Conservation (phyloP, 1,284 basidiomycete genomes). For the Singerocomus inundabilis region DNA sequence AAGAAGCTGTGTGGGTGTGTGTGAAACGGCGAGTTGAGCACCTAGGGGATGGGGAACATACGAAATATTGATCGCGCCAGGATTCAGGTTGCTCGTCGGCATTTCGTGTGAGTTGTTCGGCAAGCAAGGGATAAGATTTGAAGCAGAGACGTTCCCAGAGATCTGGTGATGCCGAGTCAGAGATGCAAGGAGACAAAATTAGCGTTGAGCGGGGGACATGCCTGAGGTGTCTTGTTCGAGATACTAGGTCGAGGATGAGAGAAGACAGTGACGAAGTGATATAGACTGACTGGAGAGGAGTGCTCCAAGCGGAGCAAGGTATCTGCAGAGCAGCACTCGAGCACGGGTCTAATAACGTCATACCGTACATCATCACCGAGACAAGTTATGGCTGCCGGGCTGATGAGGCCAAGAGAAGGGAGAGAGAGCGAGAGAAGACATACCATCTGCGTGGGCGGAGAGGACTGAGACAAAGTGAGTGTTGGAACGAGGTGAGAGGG, state of each 20-base stretch:
- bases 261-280: slow-evolving; percentile 7
- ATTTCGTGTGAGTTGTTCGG: slow-evolving; percentile 35
- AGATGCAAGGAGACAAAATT: neutral
- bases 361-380: slow-evolving; percentile 60
- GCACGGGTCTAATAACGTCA: slow-evolving; percentile 63
- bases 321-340: slow-evolving; percentile 68
- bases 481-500: neutral
- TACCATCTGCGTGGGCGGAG: slow-evolving; percentile 55
- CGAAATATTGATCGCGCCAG: slow-evolving; percentile 70
- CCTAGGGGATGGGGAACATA: slow-evolving; percentile 36
- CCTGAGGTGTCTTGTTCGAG: slow-evolving; percentile 59
- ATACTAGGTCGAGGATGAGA: slow-evolving; percentile 42
- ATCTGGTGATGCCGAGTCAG: slow-evolving; percentile 41
- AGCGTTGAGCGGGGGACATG: slow-evolving; percentile 30
- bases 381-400: slow-evolving; percentile 48
- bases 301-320: slow-evolving; percentile 65
- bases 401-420: slow-evolving; percentile 3
- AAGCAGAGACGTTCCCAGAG: slow-evolving; percentile 68
- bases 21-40: slow-evolving; percentile 6
- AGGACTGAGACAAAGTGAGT: slow-evolving; percentile 41
- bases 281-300: slow-evolving; percentile 58
- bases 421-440: neutral
- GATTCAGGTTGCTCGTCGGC: slow-evolving; percentile 48
- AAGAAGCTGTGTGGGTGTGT: slow-evolving; percentile 42
- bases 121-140: slow-evolving; percentile 52